Percentiles rank a stretch among this genome's conserved stretches.
Conservation (phyloP, 306 rosid species). For the Sophora flavescens region DNA sequence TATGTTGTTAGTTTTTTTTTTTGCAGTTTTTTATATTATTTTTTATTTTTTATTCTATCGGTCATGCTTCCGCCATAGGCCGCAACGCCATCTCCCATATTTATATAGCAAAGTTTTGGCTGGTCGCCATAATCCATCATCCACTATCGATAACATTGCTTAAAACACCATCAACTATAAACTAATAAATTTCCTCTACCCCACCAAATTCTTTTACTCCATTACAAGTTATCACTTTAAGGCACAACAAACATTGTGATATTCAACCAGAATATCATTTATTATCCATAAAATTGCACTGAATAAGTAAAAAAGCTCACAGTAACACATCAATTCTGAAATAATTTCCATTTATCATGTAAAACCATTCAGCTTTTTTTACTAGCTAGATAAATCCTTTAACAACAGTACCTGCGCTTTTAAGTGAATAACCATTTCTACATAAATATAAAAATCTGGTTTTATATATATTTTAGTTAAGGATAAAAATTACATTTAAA, state of each 20-base stretch:
- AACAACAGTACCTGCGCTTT: conserved; percentile 1
- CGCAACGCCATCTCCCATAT: no score
- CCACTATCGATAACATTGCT: no score
- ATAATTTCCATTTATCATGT: background rate
- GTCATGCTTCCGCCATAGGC: no score
- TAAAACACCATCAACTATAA: background rate
- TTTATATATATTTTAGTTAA: background rate
- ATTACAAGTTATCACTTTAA: conserved; percentile 22
- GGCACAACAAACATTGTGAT: background rate
- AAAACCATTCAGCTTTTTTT: background rate
- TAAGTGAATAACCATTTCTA: background rate
- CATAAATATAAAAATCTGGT: background rate
- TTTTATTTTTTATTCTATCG: no score
- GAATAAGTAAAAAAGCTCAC: background rate
- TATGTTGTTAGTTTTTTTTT: no score
- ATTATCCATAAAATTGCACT: background rate
- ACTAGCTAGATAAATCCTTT: conserved; percentile 12
- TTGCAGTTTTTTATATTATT: no score
- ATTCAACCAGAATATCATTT: conserved; percentile 5
- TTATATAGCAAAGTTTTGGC: no score
- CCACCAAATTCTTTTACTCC: background rate
- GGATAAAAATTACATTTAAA: conserved; percentile 4
- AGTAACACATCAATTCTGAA: background rate
- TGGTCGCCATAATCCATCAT: no score
- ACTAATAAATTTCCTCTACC: no score